These are phyloP conservation scores for Paramecium biaurelia DNA, from an alignment of 73 alveolate species.

Conservation along the genomic window DNA sequence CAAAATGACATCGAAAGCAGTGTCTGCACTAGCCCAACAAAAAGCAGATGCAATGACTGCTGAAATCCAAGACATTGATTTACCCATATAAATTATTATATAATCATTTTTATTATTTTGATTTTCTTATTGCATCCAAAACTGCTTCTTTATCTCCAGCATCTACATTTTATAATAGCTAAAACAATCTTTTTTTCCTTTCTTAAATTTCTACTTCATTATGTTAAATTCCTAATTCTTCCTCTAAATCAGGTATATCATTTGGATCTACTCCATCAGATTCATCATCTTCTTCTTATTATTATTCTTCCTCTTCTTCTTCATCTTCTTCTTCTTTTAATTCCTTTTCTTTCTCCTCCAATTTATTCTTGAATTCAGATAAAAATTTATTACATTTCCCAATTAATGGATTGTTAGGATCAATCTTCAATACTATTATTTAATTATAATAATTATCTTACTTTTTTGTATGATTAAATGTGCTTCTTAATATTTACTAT, in stretches of 20 bases:
- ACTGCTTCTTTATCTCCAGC: neutral
- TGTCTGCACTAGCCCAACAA: slow-evolving; percentile 42
- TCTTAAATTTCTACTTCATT: neutral
- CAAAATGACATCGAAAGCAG: slow-evolving; percentile 30
- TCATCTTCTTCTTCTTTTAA: neutral
- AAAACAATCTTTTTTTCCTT: neutral
- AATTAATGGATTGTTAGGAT: slow-evolving; percentile 12
- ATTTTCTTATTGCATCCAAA: neutral
- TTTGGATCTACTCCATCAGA: slow-evolving; percentile 28
- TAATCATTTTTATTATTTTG: neutral
- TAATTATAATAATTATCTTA: neutral
- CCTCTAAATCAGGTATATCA: neutral
- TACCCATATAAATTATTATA: neutral
- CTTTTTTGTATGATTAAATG: neutral
- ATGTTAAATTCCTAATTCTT: neutral
- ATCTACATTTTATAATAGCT: neutral
- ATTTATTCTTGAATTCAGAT: neutral
- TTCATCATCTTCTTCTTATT: neutral
- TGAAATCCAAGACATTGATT: slow-evolving; percentile 30
- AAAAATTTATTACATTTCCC: slow-evolving; percentile 11
- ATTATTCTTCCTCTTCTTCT: neutral
- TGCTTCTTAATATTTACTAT: neutral
- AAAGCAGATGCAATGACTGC: slow-evolving; percentile 22
- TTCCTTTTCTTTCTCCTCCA: neutral
- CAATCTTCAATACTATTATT: neutral